Evolutionary conservation across 2,329 filamentous ascomycete species (phyloP).

Genomic region (Colletotrichum chlorophyti): DNA sequence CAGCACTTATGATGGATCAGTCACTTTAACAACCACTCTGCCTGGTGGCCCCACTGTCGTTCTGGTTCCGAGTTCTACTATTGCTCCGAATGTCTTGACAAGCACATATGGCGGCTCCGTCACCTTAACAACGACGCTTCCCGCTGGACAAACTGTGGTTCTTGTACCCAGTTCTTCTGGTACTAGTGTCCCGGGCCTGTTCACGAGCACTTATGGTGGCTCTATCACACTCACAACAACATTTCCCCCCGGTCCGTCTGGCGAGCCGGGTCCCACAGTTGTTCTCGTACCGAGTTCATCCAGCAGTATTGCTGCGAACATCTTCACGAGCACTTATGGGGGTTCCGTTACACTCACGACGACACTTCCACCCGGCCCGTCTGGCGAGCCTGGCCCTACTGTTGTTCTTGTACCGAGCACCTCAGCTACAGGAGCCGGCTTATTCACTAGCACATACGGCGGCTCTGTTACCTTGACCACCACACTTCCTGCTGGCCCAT

Average conservation of each 20-base stretch:
- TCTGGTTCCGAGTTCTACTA: not conserved
- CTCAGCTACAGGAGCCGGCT: too few species aligned
- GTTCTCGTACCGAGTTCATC: not conserved
- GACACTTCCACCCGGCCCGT: not conserved
- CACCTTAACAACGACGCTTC: not conserved
- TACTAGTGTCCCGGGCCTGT: not conserved
- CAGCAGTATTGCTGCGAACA: not conserved
- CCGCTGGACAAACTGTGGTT: not conserved
- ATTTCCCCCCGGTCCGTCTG: not conserved
- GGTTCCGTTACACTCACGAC: not conserved
- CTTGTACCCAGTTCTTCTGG: not conserved
- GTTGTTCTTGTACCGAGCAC: not conserved
- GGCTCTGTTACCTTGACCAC: not conserved
- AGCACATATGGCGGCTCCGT: slow-evolving; percentile 7
- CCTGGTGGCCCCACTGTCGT: not conserved
- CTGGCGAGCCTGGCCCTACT: not conserved
- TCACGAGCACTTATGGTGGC: not conserved
- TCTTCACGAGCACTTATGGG: slow-evolving; percentile 1
- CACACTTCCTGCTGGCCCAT: not conserved
- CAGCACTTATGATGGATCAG: slow-evolving; percentile 5
- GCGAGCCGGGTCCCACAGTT: not conserved
- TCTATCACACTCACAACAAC: not conserved
- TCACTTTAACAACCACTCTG: not conserved
- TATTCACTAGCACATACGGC: slow-evolving; percentile 7
- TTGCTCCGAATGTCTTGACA: not conserved